Base-by-base conservation (phyloP, 1,284 basidiomycete genomes). In the Xanthoconium separans region DNA sequence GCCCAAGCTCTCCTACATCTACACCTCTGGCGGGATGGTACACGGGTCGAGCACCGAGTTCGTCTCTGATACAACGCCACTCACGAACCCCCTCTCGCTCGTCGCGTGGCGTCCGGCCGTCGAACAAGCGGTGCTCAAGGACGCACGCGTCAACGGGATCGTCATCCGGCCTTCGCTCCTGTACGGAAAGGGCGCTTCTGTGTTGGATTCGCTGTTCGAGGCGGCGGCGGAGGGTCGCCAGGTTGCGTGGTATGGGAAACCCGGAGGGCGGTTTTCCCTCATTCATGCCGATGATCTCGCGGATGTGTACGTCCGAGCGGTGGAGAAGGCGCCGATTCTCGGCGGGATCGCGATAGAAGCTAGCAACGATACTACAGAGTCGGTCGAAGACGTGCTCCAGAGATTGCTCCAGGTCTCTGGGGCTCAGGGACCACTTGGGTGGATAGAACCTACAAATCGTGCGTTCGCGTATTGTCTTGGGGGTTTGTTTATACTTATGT, bases 181-280 rank as follows among this genome's bases (percentile, higher is more conserved):
- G 24, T 24, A 24, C 24, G 24, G 24, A 3, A 24, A 24, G 24
- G 24, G 24, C 24, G 24, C 24, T 3, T 24, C 24, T 3, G 3
- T 24, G 24, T 24, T 24, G 24, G 24, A 24, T 3, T 6, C 24
- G 24, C 3, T 24, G 24, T 24, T 34, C 13, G 33, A 34, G 15
- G 33, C 6, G 15, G 33, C 13, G 33, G 15, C 15, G 15, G 33
- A 12, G 9, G 54, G 48, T 2, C 70, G 75, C 22, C 66, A 70
- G 49, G 73, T 77, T 2, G 58, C 58, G 2, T 78, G 73, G 71
- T 64, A 64, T 22, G 64, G 62, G 7, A 54, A 44, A n/a, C 59
- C 52, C 1, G 61, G 55, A 6, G 53, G 53, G 24, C 61, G 58
- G 15, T 41, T 63, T 40, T 24, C 61, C 6, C 49, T 58, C 34